phyloP scores from a whole-genome alignment of 2,329 filamentous ascomycete genomes.

The Teratosphaeria epicoccoides region DNA sequence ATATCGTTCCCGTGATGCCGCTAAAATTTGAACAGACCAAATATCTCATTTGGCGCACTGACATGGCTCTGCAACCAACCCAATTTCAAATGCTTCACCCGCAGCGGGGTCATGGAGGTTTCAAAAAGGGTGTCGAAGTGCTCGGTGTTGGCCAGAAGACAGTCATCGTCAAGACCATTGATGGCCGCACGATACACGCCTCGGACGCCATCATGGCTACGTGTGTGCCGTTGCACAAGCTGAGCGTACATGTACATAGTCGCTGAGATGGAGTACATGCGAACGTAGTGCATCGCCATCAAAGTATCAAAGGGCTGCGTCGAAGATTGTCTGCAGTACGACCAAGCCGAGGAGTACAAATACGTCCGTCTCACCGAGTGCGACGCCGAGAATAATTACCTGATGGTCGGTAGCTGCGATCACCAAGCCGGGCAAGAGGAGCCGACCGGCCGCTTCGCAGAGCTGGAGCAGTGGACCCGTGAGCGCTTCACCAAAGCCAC shows the following conservation, averaged over 20 bases:
- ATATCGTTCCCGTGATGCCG: conserved; percentile 20
- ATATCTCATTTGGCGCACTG: conserved; percentile 44
- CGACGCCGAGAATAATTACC: conserved; percentile 44
- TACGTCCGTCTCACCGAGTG: conserved; percentile 45
- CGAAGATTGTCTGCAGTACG: conserved; percentile 47
- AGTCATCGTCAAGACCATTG: conserved; percentile 38
- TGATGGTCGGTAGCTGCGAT: conserved; percentile 47
- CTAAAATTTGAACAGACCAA: conserved; percentile 28
- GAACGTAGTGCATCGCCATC: conserved; percentile 48
- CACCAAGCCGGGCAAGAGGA: conserved; percentile 47
- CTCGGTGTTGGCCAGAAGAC: conserved; percentile 30
- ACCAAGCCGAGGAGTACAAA: conserved; percentile 45
- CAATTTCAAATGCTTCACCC: conserved; percentile 44
- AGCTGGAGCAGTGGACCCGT: conserved; percentile 44
- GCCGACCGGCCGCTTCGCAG: conserved; percentile 33
- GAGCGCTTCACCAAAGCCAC: conserved; percentile 43
- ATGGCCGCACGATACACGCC: conserved; percentile 39
- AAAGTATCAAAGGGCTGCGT: conserved; percentile 42
- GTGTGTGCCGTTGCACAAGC: conserved; percentile 44
- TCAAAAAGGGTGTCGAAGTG: conserved; percentile 36
- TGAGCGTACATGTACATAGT: conserved; percentile 44
- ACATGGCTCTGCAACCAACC: conserved; percentile 41
- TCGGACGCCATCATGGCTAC: conserved; percentile 44
- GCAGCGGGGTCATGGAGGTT: conserved; percentile 39
- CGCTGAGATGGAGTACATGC: conserved; percentile 42